Evolutionary conservation across 2,329 filamentous ascomycete species (phyloP).

Genomic region (Aspergillus novoparasiticus): DNA sequence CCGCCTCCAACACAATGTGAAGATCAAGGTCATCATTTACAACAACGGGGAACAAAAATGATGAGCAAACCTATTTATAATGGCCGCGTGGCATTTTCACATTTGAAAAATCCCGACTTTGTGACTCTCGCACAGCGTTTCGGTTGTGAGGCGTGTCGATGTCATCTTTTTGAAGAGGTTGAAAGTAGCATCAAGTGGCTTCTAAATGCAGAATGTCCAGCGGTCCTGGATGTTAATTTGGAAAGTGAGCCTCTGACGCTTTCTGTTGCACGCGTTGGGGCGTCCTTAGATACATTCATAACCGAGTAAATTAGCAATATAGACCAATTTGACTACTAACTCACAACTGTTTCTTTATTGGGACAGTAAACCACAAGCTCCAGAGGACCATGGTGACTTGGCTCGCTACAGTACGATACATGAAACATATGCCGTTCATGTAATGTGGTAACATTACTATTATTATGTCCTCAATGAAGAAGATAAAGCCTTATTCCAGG

Average conservation of each 20-base stretch:
- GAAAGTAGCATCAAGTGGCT: background rate
- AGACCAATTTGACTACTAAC: too few species aligned
- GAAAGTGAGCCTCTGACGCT: background rate
- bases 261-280: background rate
- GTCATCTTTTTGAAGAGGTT: background rate
- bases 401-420: too few species aligned
- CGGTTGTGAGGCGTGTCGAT: background rate
- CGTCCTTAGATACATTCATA: background rate
- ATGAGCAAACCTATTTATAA: background rate
- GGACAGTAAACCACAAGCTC: too few species aligned
- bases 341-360: too few species aligned
- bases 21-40: constrained; percentile 1
- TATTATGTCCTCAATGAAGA: too few species aligned
- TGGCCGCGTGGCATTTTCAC: background rate
- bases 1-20: background rate
- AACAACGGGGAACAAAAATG: constrained; percentile 2
- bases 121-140: background rate
- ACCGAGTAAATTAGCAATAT: background rate
- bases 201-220: background rate
- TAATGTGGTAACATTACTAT: too few species aligned
- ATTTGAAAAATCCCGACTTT: background rate
- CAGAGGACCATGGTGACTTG: too few species aligned
- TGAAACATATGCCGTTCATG: too few species aligned
- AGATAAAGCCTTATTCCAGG: too few species aligned
- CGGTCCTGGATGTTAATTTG: background rate